Conservation (phyloP, 2,329 filamentous ascomycete genomes). For the Aspergillus quadricinctus region DNA sequence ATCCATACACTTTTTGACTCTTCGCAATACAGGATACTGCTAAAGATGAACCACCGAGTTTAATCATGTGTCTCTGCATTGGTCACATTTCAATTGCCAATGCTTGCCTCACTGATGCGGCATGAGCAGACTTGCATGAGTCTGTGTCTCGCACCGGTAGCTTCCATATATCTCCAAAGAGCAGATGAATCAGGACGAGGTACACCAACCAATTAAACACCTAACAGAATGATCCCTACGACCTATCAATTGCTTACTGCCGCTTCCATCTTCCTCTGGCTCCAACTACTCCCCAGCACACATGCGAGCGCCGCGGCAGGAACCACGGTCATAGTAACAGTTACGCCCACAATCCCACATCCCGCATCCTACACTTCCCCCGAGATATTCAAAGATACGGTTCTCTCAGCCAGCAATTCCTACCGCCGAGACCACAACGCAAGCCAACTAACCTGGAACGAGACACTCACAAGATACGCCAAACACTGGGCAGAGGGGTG, state of each 20-base stretch:
- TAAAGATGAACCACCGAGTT: neutral
- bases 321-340: slow-evolving; percentile 21
- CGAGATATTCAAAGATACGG: slow-evolving; percentile 43
- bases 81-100: neutral
- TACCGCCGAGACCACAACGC: slow-evolving; percentile 64
- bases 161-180: neutral
- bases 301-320: slow-evolving; percentile 12
- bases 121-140: neutral
- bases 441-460: slow-evolving; percentile 59
- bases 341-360: slow-evolving; percentile 22
- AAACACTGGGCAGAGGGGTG: slow-evolving; percentile 46
- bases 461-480: slow-evolving; percentile 56
- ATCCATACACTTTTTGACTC: neutral
- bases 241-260: neutral
- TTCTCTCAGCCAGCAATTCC: slow-evolving; percentile 63
- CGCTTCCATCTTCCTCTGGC: neutral
- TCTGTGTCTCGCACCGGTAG: neutral
- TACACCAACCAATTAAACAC: neutral
- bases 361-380: slow-evolving; percentile 42
- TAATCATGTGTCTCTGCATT: neutral
- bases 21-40: neutral
- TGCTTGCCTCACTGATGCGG: neutral
- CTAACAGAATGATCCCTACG: neutral
- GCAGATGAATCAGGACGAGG: neutral
- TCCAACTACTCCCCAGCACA: neutral